phyloP scores from a whole-genome alignment of 192 early-diverging fungal genomes.

The Linnemannia zychae region DNA sequence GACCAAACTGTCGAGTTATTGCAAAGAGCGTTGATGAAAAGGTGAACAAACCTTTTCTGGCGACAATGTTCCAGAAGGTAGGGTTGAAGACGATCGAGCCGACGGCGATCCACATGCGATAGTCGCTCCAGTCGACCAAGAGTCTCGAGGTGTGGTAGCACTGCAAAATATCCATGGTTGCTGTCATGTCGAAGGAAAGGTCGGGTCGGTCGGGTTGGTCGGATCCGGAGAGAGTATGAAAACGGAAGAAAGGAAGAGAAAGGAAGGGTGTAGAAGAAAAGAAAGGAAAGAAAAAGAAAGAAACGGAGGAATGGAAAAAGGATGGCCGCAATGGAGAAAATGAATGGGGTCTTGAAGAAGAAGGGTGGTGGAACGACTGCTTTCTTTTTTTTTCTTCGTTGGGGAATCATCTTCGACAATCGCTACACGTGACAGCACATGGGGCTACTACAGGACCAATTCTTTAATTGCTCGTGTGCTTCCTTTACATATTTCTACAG shows the following conservation, averaged over 20 bases:
- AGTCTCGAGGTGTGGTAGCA: constrained; percentile 35
- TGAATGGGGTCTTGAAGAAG: constrained; percentile 2
- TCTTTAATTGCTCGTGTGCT: not conserved
- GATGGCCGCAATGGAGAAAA: not conserved
- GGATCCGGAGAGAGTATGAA: not conserved
- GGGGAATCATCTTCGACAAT: constrained; percentile 4
- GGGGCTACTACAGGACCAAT: not conserved
- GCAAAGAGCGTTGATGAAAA: too few relatives aligned
- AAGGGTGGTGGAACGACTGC: not conserved
- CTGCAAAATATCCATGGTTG: constrained; percentile 35
- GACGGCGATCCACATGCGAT: constrained; percentile 76
- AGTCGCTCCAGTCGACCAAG: constrained; percentile 71
- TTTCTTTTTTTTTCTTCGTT: not conserved
- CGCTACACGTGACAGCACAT: not conserved
- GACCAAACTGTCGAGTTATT: not conserved
- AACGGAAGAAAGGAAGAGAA: not conserved
- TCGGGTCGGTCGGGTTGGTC: not conserved
- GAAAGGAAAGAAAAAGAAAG: not conserved
- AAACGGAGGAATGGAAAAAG: not conserved
- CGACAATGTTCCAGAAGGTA: constrained; percentile 91
- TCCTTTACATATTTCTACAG: not conserved
- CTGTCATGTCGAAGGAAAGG: not conserved
- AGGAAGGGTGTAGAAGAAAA: not conserved
- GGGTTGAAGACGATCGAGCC: constrained; percentile 89
- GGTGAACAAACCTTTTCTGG: constrained; percentile 71